Base-by-base conservation (phyloP, 2,329 filamentous ascomycete species). In the Aspergillus luchuensis region DNA sequence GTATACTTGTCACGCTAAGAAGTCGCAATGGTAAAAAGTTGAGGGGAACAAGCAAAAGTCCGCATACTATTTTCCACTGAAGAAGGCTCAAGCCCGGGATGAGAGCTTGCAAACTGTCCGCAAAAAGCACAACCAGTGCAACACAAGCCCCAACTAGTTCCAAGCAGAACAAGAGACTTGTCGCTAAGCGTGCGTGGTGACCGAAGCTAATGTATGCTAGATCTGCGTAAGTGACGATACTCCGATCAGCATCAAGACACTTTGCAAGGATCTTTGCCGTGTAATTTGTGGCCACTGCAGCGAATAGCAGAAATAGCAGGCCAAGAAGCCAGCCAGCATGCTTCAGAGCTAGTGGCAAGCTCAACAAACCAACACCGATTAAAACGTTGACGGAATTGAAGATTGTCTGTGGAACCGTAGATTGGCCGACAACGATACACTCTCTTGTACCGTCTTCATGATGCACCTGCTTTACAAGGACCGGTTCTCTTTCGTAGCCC, bases 341-440 rank as follows among this genome's bases (percentile, higher is more conserved):
- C 70, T 89, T 91, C 70, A 98, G 82, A 5, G 91, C 94, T 71
- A 98, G 84, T 5, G 94, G 95, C 57, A 99, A 81, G 75, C 91
- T 96, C 54, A 99, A 83, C 30, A 99, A 80, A 0, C 94, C 94
- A 30, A 99, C 89, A 15, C 93, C 93, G 63, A 97, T 94, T 61
- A 97, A 80, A 54, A 96, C 91, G 67, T 97, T 97, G 73, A 94
- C 94, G 3, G 92, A 96, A 78, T 99, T 99, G 82, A 98, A 96
- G 63, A 97, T 85, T 6, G 94, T 98, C 79, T 98, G 94, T 0
- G 92, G 92, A 15, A 98, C 82, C 1, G 94, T 99, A n/a, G 92
- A 96, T 79, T 96, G 92, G 41, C 94, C 94, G 63, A 96, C 90
- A 2, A 97, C 88, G 2, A 94, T 85, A 67, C 94, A 85, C 58